A percentile compares a stretch with the other conserved stretches of the same genome.
Evolutionary conservation across 768 basidiomycete species (phyloP).

Genomic region (Boletus speciosus): DNA sequence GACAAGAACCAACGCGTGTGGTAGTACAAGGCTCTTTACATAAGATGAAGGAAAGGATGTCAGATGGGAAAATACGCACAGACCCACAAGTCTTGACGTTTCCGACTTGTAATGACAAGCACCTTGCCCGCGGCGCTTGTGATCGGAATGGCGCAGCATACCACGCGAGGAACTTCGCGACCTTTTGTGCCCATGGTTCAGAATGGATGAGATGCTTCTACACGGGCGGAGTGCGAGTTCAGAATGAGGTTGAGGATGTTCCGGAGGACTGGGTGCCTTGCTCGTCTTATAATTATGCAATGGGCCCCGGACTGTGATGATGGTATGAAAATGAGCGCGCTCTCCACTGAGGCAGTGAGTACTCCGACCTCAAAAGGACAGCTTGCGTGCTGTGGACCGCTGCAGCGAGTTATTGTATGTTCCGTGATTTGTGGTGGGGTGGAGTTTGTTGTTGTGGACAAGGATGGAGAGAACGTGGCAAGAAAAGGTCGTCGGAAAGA

Average conservation of each 20-base stretch:
- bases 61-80: conserved; percentile 56
- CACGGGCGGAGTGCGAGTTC: conserved; percentile 1
- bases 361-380: conserved; percentile 9
- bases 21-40: not conserved
- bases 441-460: conserved; percentile 1
- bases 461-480: conserved; percentile 3
- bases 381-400: conserved; percentile 3
- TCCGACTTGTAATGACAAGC: conserved; percentile 81
- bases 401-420: conserved; percentile 7
- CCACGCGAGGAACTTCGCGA: conserved; percentile 75
- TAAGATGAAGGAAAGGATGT: conserved; percentile 1
- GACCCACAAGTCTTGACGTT: conserved; percentile 78
- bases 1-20: not conserved
- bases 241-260: not conserved
- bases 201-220: conserved; percentile 1
- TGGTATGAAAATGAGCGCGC: conserved; percentile 7
- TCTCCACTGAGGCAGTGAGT: not conserved
- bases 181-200: conserved; percentile 60
- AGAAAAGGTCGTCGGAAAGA: conserved; percentile 5
- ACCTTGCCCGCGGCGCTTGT: conserved; percentile 69
- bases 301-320: conserved; percentile 2
- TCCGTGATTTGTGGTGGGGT: not conserved
- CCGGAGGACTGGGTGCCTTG: not conserved
- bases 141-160: conserved; percentile 89
- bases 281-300: conserved; percentile 1